Conservation (phyloP, 2,329 filamentous ascomycete species). For the Helicocarpus griseus region DNA sequence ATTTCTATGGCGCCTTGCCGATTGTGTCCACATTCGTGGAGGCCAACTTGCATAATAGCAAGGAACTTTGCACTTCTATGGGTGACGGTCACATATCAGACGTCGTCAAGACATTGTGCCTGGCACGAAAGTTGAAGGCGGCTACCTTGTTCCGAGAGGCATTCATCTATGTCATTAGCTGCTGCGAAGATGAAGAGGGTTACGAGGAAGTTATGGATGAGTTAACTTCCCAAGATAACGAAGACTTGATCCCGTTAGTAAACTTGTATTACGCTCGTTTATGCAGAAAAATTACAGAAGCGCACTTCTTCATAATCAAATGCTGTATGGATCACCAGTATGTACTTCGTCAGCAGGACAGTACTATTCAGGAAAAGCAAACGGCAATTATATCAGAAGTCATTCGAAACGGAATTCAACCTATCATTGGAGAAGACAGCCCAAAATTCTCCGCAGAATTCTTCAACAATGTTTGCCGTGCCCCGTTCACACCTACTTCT, state of each 20-base stretch:
- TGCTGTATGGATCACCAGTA: neutral
- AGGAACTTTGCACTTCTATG: neutral
- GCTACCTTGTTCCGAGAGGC: neutral
- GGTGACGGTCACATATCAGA: neutral
- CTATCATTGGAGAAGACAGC: neutral
- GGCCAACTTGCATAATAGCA: neutral
- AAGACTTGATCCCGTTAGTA: neutral
- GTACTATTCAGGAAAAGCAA: no score
- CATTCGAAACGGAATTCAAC: neutral
- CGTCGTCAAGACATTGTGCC: neutral
- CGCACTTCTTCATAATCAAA: neutral
- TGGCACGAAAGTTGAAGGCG: neutral
- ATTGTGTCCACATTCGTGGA: neutral
- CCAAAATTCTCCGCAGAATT: neutral
- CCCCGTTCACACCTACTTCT: neutral
- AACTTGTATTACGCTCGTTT: neutral
- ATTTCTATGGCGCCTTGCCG: neutral
- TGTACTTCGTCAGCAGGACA: neutral
- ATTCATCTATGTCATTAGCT: neutral
- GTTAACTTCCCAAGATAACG: neutral
- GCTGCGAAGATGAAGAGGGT: neutral
- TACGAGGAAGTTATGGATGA: neutral
- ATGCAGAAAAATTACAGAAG: neutral
- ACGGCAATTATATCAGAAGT: neutral
- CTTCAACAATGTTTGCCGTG: neutral